These are phyloP conservation scores for Dichomitus squalens DNA, from an alignment of 1,284 basidiomycete species.

Conservation along the genomic window DNA sequence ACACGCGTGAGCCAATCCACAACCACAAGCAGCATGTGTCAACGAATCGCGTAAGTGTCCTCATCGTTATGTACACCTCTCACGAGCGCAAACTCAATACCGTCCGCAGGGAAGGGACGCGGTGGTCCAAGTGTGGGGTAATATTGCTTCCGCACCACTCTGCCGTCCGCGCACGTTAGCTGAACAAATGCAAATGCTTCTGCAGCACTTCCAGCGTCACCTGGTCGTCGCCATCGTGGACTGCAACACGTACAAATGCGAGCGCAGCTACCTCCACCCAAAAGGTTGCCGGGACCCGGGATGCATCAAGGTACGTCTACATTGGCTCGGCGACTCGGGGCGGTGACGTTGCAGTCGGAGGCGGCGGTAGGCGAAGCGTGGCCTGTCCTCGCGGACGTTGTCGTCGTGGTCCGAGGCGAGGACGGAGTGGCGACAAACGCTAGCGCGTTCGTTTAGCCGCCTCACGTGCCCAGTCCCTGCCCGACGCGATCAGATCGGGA, in stretches of 20 bases:
- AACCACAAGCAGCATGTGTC: slow-evolving; percentile 33
- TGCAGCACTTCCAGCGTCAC: slow-evolving; percentile 74
- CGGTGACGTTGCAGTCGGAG: neutral
- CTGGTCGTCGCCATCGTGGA: slow-evolving; percentile 69
- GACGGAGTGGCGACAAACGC: neutral
- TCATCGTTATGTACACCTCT: slow-evolving; percentile 1
- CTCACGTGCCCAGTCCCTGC: neutral
- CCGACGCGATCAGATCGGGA: neutral
- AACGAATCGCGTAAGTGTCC: slow-evolving; percentile 39
- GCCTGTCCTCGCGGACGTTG: neutral
- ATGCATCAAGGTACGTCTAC: slow-evolving; percentile 50
- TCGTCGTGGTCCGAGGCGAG: neutral
- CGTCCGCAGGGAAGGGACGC: slow-evolving; percentile 63
- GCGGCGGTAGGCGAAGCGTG: neutral
- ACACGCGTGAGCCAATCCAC: neutral
- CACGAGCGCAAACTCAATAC: slow-evolving; percentile 9
- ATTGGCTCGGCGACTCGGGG: neutral
- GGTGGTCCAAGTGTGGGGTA: slow-evolving; percentile 69
- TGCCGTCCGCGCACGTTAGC: slow-evolving; percentile 17
- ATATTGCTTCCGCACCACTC: slow-evolving; percentile 19
- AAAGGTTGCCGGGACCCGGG: slow-evolving; percentile 49
- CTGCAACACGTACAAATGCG: slow-evolving; percentile 61
- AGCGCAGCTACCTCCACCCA: slow-evolving; percentile 63
- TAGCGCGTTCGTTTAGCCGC: neutral
- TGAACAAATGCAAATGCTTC: slow-evolving; percentile 18